Percentiles rank a stretch among this genome's conserved stretches.
Evolutionary conservation across 371 early-diverging fungal species (phyloP).

Genomic region (Mucor sp.): DNA sequence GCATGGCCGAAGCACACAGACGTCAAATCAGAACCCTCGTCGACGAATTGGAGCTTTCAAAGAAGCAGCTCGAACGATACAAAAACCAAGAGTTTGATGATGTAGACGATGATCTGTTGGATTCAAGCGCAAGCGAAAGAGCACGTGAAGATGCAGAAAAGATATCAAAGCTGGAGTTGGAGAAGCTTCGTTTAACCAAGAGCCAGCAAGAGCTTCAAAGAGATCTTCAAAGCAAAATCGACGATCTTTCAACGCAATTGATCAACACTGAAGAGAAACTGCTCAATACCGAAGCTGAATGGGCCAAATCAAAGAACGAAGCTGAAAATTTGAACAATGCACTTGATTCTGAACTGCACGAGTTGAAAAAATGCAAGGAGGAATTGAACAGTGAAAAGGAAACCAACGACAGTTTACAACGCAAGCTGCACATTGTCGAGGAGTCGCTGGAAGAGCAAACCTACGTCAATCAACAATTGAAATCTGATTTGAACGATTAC

Average conservation of each 20-base stretch:
- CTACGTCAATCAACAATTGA: not conserved
- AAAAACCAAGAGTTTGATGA: not conserved
- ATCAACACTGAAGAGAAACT: not conserved
- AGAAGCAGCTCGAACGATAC: not conserved
- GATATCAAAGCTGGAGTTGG: not conserved
- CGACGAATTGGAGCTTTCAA: conserved; percentile 10
- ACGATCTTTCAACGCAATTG: not conserved
- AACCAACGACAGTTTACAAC: not conserved
- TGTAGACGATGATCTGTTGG: not conserved
- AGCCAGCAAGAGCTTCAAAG: not conserved
- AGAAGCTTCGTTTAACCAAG: not conserved
- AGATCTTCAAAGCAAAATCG: not conserved
- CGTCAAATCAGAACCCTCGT: conserved; percentile 6
- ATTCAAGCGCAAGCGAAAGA: not conserved
- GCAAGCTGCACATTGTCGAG: not conserved
- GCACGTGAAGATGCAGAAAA: not conserved
- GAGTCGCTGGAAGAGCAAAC: not conserved
- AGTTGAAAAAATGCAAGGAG: not conserved
- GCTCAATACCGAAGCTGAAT: not conserved
- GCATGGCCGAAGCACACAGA: not conserved
- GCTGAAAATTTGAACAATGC: not conserved
- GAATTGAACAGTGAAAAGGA: not conserved
- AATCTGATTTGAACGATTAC: not conserved
- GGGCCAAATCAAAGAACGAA: not conserved
- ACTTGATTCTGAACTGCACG: not conserved